Evolutionary conservation across 2,329 filamentous ascomycete species (phyloP).

Genomic region (Fusarium domesticum): DNA sequence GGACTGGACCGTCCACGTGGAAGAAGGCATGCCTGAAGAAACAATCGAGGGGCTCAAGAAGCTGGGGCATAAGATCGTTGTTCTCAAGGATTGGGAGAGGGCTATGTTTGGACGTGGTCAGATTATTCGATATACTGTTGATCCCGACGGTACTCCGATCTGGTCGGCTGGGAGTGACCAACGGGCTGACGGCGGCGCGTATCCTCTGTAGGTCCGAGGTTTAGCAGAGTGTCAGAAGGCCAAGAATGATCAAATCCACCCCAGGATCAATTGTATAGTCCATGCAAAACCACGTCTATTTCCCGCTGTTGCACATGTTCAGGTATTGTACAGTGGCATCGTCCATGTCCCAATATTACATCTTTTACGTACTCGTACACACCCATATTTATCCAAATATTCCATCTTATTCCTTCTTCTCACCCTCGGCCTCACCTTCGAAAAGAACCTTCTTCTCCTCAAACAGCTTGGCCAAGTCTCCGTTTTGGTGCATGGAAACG

Average conservation of each 20-base stretch:
- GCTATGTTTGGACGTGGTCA: constrained; percentile 81
- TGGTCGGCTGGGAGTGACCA: constrained; percentile 90
- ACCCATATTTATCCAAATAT: neutral
- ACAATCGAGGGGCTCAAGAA: constrained; percentile 63
- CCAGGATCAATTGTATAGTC: constrained; percentile 3
- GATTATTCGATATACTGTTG: constrained; percentile 74
- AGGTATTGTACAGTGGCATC: constrained; percentile 27
- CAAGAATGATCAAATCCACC: neutral
- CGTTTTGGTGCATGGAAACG: constrained; percentile 95
- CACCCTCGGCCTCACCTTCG: constrained; percentile 46
- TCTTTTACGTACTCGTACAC: constrained; percentile 28
- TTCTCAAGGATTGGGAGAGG: constrained; percentile 64
- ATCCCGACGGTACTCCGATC: constrained; percentile 66
- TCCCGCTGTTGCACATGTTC: constrained; percentile 25
- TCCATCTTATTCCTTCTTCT: constrained; percentile 34
- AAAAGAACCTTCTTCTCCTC: constrained; percentile 86
- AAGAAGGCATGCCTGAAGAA: constrained; percentile 73
- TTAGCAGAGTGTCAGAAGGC: neutral
- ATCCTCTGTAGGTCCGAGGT: constrained; percentile 40
- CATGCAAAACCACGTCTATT: constrained; percentile 16
- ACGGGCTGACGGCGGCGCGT: constrained; percentile 75
- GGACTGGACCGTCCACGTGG: constrained; percentile 69
- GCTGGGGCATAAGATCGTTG: constrained; percentile 70
- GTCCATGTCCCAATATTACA: constrained; percentile 26
- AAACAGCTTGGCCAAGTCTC: constrained; percentile 84